Base-by-base conservation (phyloP, 768 basidiomycete species). In the Pisolithus orientalis region DNA sequence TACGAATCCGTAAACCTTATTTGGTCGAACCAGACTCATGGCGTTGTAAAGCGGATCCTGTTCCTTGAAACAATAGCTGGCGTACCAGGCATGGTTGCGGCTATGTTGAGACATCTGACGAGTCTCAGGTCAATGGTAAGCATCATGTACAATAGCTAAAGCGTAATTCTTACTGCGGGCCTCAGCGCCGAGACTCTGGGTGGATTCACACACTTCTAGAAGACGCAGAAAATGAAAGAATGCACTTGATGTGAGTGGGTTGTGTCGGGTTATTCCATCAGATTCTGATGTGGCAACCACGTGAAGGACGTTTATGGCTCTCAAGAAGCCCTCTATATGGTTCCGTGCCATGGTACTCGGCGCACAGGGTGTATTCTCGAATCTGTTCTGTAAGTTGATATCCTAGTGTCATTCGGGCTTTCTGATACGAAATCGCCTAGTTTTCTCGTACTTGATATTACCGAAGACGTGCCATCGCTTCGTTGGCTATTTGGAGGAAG, bases 161-260 rank as follows among this genome's bases (percentile, higher is more conserved):
- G 9, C 40, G 49, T 57, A 53, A 57, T 53, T 16, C 14, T 56
- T 37, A 40, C 28, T 38, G 31, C 31, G 27, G 31, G 39, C 51
- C 43, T 40, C 55, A 80, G 75, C 69, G 73, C 59, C 74, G 79
- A 53, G 79, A 82, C 60, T 75, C 74, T 27, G 77, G 80, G 37
- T 94, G 93, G 93, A 96, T 96, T 57, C 90, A 94, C 65, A 94
- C 92, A 6, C 80, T 92, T 42, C 73, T 96, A 16, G 87, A 93
- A 65, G 95, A 96, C 72, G 93, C 94, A 11, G 93, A 98, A 65
- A 98, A 98, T 65, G 95, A 99, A 72, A 76, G 95, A 34, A 95
- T 96, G 90, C 93, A 95, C 67, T 76, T 94, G 49, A 88, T 94
- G 87, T 90, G 54, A 62, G 79, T 66, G 27, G 8, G 10, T 29